Evolutionary conservation across 768 basidiomycete genomes (phyloP).

Genomic region (Paxillus involutus): DNA sequence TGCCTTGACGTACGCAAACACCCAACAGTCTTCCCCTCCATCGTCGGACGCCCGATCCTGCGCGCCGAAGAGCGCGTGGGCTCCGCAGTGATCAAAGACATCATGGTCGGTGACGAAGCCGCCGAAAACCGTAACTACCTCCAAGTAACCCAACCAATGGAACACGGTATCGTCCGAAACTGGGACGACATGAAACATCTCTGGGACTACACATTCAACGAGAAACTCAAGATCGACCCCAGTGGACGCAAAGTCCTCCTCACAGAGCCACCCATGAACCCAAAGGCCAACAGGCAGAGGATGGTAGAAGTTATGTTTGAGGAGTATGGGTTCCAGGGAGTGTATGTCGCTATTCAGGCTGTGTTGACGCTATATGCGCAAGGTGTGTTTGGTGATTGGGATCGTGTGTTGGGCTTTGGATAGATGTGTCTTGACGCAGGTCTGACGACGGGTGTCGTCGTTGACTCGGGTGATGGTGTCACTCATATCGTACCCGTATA

Average conservation of each 20-base stretch:
- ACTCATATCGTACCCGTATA: slow-evolving; percentile 99
- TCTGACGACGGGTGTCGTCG: slow-evolving; percentile 96
- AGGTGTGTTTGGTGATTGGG: slow-evolving; percentile 49
- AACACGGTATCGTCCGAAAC: slow-evolving; percentile 97
- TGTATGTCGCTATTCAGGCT: slow-evolving; percentile 98
- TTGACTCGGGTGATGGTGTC: slow-evolving; percentile 99
- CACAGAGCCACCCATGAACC: slow-evolving; percentile 99
- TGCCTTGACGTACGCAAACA: background rate
- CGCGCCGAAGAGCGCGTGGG: slow-evolving; percentile 96
- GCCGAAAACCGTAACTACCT: slow-evolving; percentile 92
- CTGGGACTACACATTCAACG: slow-evolving; percentile 98
- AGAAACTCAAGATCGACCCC: slow-evolving; percentile 90
- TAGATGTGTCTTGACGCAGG: slow-evolving; percentile 48
- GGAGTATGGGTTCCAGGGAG: slow-evolving; percentile 93
- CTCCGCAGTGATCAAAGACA: slow-evolving; percentile 85
- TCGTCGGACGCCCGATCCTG: slow-evolving; percentile 95
- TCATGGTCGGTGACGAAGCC: slow-evolving; percentile 98
- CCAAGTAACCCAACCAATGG: slow-evolving; percentile 97
- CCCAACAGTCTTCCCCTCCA: slow-evolving; percentile 84
- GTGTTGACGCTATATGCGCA: slow-evolving; percentile 98
- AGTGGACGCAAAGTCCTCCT: slow-evolving; percentile 85
- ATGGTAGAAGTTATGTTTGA: slow-evolving; percentile 99
- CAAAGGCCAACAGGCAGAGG: slow-evolving; percentile 84
- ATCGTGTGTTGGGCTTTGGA: background rate
- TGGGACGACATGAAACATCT: slow-evolving; percentile 99